Evolutionary conservation across 2,329 filamentous ascomycete species (phyloP).

Genomic region (Fusarium mangiferae): DNA sequence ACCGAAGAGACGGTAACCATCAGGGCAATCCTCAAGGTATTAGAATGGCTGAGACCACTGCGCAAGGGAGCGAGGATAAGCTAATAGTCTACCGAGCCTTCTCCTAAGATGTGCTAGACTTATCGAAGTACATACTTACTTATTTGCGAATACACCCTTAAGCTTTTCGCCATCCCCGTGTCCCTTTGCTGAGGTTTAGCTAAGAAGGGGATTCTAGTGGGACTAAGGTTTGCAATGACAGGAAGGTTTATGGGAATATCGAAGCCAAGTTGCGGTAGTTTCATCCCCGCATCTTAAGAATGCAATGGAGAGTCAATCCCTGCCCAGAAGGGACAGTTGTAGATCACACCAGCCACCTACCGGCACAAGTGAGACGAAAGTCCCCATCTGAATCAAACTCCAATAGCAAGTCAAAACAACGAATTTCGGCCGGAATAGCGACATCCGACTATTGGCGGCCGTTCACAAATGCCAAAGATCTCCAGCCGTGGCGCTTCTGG

Average conservation of each 20-base stretch:
- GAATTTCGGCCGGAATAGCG: not conserved
- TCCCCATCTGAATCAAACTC: not conserved
- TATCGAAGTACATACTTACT: not conserved
- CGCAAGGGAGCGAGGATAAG: too few relatives aligned
- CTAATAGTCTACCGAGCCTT: not conserved
- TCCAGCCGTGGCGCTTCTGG: not conserved
- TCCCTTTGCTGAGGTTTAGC: too few relatives aligned
- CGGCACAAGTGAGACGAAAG: not conserved
- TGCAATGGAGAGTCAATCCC: not conserved
- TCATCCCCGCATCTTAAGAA: not conserved
- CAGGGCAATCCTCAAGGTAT: not conserved
- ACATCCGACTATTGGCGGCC: not conserved
- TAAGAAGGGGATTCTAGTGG: fast-evolving
- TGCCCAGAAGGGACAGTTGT: not conserved
- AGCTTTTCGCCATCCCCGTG: too few relatives aligned
- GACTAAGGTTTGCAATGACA: not conserved
- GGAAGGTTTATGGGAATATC: not conserved
- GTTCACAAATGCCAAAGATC: not conserved
- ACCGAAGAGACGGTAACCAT: too few relatives aligned
- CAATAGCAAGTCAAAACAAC: not conserved
- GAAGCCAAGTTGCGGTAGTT: not conserved
- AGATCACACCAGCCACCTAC: not conserved
- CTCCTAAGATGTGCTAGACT: not conserved
- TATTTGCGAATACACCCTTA: not conserved
- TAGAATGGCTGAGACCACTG: too few relatives aligned